Evolutionary conservation across 805 yeast genomes (phyloP).

Genomic region (Candida ficus): DNA sequence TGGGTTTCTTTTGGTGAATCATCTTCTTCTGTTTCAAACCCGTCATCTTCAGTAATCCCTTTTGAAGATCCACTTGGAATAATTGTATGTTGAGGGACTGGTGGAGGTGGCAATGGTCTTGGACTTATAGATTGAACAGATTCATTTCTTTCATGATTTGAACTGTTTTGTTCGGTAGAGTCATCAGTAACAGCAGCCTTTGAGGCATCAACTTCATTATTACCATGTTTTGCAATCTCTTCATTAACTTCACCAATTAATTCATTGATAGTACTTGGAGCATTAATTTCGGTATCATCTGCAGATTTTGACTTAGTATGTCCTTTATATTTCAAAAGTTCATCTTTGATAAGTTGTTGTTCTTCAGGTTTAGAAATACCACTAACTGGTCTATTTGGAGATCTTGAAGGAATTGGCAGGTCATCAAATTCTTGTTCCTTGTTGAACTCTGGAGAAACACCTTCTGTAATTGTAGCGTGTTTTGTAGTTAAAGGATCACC

Average conservation of each 20-base stretch:
- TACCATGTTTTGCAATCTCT: constrained; percentile 5
- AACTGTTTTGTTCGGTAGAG: neutral
- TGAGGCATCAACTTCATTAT: neutral
- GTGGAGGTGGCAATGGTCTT: constrained; percentile 27
- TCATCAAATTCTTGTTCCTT: constrained; percentile 1
- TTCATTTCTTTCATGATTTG: neutral
- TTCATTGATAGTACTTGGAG: constrained; percentile 6
- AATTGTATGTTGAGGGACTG: constrained; percentile 21
- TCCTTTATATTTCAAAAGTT: constrained; percentile 3
- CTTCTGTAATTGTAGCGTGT: neutral
- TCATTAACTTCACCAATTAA: constrained; percentile 11
- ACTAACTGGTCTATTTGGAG: constrained; percentile 25
- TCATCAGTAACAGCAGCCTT: too few species aligned
- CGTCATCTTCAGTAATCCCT: constrained; percentile 14
- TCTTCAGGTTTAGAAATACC: constrained; percentile 3
- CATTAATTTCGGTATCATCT: neutral
- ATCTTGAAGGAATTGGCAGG: constrained; percentile 25
- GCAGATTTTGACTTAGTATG: constrained; percentile 2
- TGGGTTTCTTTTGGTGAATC: too few species aligned
- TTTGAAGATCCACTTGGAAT: constrained; percentile 7
- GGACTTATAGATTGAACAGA: constrained; percentile 7
- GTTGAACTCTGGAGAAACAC: neutral
- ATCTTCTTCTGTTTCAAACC: constrained; percentile 25
- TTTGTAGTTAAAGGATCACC: constrained; percentile 6
- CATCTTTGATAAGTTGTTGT: neutral